Conservation (phyloP, 352 stramenopile genomes). For the Globisporangium mamillatum region DNA sequence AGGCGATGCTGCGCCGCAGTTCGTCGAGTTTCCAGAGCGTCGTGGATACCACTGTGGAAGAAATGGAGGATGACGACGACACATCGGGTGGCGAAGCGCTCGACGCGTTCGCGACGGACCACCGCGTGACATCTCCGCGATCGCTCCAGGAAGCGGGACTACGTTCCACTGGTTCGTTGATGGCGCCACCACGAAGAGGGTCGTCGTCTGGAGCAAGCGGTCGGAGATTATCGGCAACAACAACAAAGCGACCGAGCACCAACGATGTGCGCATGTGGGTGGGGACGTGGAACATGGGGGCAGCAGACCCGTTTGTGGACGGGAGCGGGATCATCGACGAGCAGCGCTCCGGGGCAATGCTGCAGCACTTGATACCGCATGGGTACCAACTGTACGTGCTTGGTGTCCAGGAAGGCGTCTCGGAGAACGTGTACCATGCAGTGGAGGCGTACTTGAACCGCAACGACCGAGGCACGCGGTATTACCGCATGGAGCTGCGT, state of each 20-base stretch:
- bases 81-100: constrained; percentile 3
- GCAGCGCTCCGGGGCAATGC: constrained; percentile 58
- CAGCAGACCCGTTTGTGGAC: constrained; percentile 75
- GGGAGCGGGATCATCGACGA: constrained; percentile 73
- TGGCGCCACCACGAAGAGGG: constrained; percentile 16
- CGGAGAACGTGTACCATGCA: constrained; percentile 81
- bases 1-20: constrained; percentile 19
- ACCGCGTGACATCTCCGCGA: constrained; percentile 52
- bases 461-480: constrained; percentile 51
- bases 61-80: constrained; percentile 23
- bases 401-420: constrained; percentile 82
- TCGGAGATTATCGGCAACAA: constrained; percentile 8
- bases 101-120: not conserved
- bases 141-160: constrained; percentile 63
- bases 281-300: constrained; percentile 87
- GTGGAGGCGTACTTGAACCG: constrained; percentile 76
- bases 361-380: constrained; percentile 73
- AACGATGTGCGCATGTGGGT: constrained; percentile 77
- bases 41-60: constrained; percentile 34
- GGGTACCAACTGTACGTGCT: constrained; percentile 88
- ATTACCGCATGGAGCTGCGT: constrained; percentile 74
- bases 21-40: constrained; percentile 25
- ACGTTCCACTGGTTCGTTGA: constrained; percentile 39
- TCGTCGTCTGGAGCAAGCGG: not conserved
- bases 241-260: constrained; percentile 31